phyloP scores from a whole-genome alignment of 2,329 filamentous ascomycete species.

The Xylaria digitata region DNA sequence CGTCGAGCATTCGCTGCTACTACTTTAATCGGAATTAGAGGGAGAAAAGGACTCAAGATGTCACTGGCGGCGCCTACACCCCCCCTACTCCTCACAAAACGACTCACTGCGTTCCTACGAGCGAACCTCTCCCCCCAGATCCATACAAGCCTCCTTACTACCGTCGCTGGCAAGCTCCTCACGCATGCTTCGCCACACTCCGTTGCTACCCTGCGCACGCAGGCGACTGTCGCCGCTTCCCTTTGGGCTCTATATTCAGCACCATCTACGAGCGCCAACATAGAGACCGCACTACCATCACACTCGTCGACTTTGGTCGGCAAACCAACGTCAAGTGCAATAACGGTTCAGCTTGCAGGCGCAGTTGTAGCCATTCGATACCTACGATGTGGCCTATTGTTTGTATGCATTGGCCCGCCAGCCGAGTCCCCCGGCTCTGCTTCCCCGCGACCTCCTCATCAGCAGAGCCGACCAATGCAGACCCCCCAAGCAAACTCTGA shows the following conservation, averaged over 20 bases:
- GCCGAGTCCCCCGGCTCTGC: constrained; percentile 37
- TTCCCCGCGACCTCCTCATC: constrained; percentile 37
- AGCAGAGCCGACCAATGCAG: constrained; percentile 42
- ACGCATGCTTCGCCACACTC: constrained; percentile 68
- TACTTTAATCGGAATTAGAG: neutral
- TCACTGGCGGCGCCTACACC: constrained; percentile 57
- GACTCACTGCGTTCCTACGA: constrained; percentile 70
- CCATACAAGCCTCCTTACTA: constrained; percentile 70
- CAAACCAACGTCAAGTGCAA: constrained; percentile 51
- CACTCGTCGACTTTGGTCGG: constrained; percentile 25
- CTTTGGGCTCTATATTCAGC: constrained; percentile 68
- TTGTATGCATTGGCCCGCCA: constrained; percentile 66
- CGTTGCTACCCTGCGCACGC: constrained; percentile 68
- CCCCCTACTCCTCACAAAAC: constrained; percentile 73
- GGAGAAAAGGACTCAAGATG: constrained; percentile 34
- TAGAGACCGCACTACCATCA: constrained; percentile 56
- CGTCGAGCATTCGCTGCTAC: neutral
- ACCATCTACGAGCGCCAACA: constrained; percentile 53
- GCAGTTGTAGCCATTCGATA: constrained; percentile 69
- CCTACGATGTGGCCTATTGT: constrained; percentile 69
- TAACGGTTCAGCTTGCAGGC: constrained; percentile 69
- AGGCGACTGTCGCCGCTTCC: constrained; percentile 72
- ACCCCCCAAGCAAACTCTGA: constrained; percentile 39
- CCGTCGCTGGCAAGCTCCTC: constrained; percentile 71
- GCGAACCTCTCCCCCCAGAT: constrained; percentile 67